Evolutionary conservation across 805 yeast genomes (phyloP), one percentile per base, ranked within the genome.

Genomic region (Lipomyces orientalis): DNA sequence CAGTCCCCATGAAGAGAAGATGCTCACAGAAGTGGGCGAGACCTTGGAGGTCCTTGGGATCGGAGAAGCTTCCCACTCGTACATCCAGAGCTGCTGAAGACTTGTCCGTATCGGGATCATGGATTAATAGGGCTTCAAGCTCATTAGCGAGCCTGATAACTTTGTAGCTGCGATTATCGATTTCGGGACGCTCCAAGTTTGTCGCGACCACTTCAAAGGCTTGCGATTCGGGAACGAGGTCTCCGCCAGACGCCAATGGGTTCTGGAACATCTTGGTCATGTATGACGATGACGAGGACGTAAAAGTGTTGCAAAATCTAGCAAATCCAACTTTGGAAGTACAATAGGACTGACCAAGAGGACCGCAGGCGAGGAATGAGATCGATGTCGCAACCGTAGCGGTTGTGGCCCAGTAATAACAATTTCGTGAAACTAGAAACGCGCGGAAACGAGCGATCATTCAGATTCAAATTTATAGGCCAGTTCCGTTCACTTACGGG

Each of bases 11-110:
- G 77, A 90, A 90, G 68, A 90, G 80, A 83, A 90, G 81, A 76
- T 92, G 97, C 75, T 92, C 97, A 73, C 96, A 89, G 66, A 91
- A 84, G 79, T 94, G 99, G 0, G 98, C 98, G 49, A 94, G 75
- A 0, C 99, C 99, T 0, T 87, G 87, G 1, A 89, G 72, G 4
- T 82, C 83, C 5, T 79, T 81, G 0, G 97, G 94, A 71, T 94
- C 98, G 58, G 87, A 82, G 74, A 87, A 88, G 1, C 97, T 88
- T 8, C 99, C 99, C 0, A 91, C 81, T 2, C 88, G 88, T 1
- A 93, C 91, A 51, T 91, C 85, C 6, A 94, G 73, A 0, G 97
- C 87, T 22, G 90, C 88, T 0, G 95, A 84, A 2, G 90, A 88
- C 14, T 83, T 72, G 56, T 86, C 87, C 16, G 87, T 85, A 0